Evolutionary conservation across 495 filamentous ascomycete genomes (phyloP).

Genomic region (Xylaria longipes): DNA sequence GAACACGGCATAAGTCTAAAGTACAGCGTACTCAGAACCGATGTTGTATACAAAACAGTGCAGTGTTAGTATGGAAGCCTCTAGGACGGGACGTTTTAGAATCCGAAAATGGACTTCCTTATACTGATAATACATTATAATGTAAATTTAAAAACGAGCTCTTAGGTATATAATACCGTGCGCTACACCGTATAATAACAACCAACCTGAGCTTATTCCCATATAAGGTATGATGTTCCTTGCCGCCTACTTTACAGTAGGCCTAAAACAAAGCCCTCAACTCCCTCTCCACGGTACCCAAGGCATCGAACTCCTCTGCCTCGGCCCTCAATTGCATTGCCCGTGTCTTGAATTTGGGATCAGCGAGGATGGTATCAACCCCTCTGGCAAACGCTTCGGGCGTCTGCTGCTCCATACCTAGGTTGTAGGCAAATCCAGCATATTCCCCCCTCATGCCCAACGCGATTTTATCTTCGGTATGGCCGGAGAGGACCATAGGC

Average conservation of each 20-base stretch:
- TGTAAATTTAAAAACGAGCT: too few species aligned
- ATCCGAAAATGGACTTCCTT: too few species aligned
- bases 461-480: constrained; percentile 45
- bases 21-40: not conserved
- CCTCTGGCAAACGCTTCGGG: constrained; percentile 33
- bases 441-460: constrained; percentile 39
- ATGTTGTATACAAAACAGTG: too few species aligned
- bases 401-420: constrained; percentile 38
- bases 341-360: constrained; percentile 35
- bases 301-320: constrained; percentile 35
- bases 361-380: constrained; percentile 38
- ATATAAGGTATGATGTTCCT: not conserved
- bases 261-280: constrained; percentile 24
- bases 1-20: too few species aligned
- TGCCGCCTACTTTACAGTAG: not conserved
- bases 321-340: constrained; percentile 37
- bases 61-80: not conserved
- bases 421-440: constrained; percentile 43
- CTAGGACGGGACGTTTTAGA: too few species aligned
- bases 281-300: constrained; percentile 33
- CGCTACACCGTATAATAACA: not conserved
- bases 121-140: too few species aligned
- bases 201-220: not conserved
- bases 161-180: too few species aligned
- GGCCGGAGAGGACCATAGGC: constrained; percentile 43